Base-by-base conservation (phyloP, 176 grass and related monocot genomes). In the Phyllostachys edulis region DNA sequence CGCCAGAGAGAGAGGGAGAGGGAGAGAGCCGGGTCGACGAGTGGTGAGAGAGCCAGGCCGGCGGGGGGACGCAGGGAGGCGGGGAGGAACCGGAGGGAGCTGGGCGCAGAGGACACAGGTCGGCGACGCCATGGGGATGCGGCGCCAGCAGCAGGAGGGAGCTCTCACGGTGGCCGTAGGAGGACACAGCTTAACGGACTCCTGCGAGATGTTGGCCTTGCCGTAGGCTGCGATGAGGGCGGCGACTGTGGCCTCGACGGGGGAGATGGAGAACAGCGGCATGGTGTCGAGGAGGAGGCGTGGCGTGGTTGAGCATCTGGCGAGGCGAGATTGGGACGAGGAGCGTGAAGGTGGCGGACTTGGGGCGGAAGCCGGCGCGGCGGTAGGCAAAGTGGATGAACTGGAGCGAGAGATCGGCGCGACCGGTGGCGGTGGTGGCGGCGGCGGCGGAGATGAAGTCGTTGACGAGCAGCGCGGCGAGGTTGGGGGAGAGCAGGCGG, bases 311-410 rank as follows among this genome's bases (percentile, higher is more conserved):
- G 87, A 98, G 85, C 96, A 98, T 95, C 67, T 87, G 83, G 54
- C 56, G 82, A 75, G 47, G 96, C 71, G 8, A 98, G 23, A 93
- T 36, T 1, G 87, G 70, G 27, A 98, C 18, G 14, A 98, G 89
- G 56, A 91, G 93, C 3, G 74, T 63, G 62, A 90, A 98, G 80
- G 93, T 95, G 40, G 51, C 74, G 9, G 69, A 54, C 17, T 87
- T 89, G 5, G 94, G 96, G 36, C 69, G 85, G 87, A 98, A 98
- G 0, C 96, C 96, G 0, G 91, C 92, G 3, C 90, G 87, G 80
- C 92, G 92, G 85, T 90, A 94, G 27, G 94, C 91, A 87, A 94
- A 98, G 16, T 93, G 96, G 83, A 95, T 94, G 93, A 98, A 98
- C 69, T 87, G 91, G 50, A 98, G 96, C 16, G 93, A 83, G 9